Conservation (phyloP, 78 protist genomes). For the Anaeramoeba ignava region DNA sequence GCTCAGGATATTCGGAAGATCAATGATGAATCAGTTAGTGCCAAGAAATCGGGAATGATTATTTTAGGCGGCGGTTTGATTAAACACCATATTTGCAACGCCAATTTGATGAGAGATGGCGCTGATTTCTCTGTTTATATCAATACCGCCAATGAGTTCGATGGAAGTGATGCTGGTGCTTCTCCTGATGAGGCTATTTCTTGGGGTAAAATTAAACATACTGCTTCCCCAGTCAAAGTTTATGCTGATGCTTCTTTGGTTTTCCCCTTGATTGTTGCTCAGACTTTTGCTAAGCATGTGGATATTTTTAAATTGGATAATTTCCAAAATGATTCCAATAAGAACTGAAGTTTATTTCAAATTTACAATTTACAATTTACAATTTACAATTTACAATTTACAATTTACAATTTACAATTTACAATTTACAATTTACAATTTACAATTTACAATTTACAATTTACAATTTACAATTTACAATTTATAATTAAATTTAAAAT, state of each 20-base stretch:
- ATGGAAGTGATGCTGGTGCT: conserved; percentile 94
- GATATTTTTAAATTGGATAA: too few relatives aligned
- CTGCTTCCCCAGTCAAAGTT: conserved; percentile 85
- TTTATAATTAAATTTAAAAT: too few relatives aligned
- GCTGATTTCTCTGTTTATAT: conserved; percentile 71
- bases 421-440: too few relatives aligned
- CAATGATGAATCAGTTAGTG: conserved; percentile 45
- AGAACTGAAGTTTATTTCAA: too few relatives aligned
- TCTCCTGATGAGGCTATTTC: conserved; percentile 97
- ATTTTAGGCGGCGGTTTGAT: conserved; percentile 98
- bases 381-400: too few relatives aligned
- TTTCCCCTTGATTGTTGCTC: conserved; percentile 29
- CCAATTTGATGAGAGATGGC: conserved; percentile 99
- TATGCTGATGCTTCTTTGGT: conserved; percentile 22
- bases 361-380: too few relatives aligned
- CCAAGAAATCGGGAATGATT: conserved; percentile 80
- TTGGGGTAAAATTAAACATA: conserved; percentile 91
- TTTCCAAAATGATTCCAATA: too few relatives aligned
- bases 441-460: too few relatives aligned
- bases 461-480: too few relatives aligned
- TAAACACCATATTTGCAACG: conserved; percentile 98
- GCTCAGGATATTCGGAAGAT: conserved; percentile 25
- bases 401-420: too few relatives aligned
- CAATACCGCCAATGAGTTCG: conserved; percentile 53
- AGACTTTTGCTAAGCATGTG: conserved; percentile 26